Conservation (phyloP, 75 land plant genomes). For the Azolla pinnata region DNA sequence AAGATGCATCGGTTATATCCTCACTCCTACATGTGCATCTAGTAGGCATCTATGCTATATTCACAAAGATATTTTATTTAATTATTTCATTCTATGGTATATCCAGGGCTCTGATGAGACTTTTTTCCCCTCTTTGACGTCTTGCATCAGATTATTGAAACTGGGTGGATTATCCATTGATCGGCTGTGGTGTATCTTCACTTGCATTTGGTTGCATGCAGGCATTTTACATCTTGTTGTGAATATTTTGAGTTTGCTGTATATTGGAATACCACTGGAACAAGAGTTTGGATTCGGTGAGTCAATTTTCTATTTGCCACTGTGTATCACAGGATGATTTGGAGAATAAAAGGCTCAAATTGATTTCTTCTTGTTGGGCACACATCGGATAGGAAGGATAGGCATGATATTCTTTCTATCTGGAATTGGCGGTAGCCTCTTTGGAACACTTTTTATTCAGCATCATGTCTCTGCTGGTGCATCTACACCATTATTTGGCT, state of each 20-base stretch:
- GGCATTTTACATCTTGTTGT: slow-evolving; percentile 17
- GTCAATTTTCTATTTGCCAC: too few relatives aligned
- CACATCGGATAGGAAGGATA: slow-evolving; percentile 32
- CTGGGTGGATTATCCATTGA: slow-evolving; percentile 12
- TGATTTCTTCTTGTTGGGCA: too few relatives aligned
- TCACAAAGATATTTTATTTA: too few relatives aligned
- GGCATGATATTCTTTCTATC: slow-evolving; percentile 55
- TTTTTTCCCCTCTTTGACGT: too few relatives aligned
- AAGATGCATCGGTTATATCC: too few relatives aligned
- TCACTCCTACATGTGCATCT: too few relatives aligned
- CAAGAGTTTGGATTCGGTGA: slow-evolving; percentile 12
- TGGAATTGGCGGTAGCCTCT: slow-evolving; percentile 66
- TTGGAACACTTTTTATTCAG: slow-evolving; percentile 53
- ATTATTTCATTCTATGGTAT: too few relatives aligned
- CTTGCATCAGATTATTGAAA: slow-evolving; percentile 6
- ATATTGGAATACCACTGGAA: slow-evolving; percentile 14
- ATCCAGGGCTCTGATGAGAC: too few relatives aligned
- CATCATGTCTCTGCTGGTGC: slow-evolving; percentile 70
- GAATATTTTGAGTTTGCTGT: slow-evolving; percentile 10
- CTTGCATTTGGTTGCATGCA: slow-evolving; percentile 18
- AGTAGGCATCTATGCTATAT: too few relatives aligned
- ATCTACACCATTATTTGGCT: slow-evolving; percentile 79
- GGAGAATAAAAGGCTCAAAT: too few relatives aligned
- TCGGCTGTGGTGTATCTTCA: slow-evolving; percentile 10
- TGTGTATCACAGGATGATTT: too few relatives aligned